phyloP scores from a whole-genome alignment of 768 basidiomycete species.

The Calocera cornea region DNA sequence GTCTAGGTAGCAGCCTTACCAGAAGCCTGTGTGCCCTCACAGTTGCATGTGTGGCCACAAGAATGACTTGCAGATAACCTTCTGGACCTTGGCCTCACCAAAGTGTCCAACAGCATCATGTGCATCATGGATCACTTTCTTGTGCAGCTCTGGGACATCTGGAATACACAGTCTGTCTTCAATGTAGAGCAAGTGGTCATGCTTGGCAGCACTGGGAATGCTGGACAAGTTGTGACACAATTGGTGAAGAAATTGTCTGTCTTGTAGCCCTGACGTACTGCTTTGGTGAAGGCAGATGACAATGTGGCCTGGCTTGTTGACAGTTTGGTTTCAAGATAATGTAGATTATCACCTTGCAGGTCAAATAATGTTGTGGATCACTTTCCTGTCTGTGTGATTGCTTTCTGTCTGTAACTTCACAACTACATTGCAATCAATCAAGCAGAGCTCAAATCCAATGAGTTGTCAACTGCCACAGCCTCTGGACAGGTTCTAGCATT shows the following conservation, averaged over 20 bases:
- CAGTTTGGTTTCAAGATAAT: not conserved
- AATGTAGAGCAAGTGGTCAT: constrained; percentile 15
- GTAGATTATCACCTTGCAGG: too few relatives aligned
- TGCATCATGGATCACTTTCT: constrained; percentile 8
- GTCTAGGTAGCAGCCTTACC: too few relatives aligned
- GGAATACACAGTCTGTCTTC: constrained; percentile 18
- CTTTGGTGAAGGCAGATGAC: not conserved
- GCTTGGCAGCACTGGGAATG: not conserved
- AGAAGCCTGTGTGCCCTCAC: too few relatives aligned
- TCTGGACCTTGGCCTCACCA: constrained; percentile 17
- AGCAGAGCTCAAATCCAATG: too few relatives aligned
- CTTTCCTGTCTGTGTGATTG: too few relatives aligned
- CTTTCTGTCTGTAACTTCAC: too few relatives aligned
- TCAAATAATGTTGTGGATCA: too few relatives aligned
- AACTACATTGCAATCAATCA: too few relatives aligned
- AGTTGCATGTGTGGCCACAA: constrained; percentile 25
- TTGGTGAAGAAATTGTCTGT: constrained; percentile 10
- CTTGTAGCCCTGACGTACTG: constrained; percentile 8
- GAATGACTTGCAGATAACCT: constrained; percentile 10
- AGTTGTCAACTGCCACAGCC: too few relatives aligned
- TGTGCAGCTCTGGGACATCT: not conserved
- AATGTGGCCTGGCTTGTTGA: not conserved
- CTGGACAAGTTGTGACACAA: not conserved
- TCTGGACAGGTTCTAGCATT: too few relatives aligned
- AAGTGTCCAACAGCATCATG: constrained; percentile 17